Conservation (phyloP, 2,329 filamentous ascomycete species). For the Alternaria postmessia region DNA sequence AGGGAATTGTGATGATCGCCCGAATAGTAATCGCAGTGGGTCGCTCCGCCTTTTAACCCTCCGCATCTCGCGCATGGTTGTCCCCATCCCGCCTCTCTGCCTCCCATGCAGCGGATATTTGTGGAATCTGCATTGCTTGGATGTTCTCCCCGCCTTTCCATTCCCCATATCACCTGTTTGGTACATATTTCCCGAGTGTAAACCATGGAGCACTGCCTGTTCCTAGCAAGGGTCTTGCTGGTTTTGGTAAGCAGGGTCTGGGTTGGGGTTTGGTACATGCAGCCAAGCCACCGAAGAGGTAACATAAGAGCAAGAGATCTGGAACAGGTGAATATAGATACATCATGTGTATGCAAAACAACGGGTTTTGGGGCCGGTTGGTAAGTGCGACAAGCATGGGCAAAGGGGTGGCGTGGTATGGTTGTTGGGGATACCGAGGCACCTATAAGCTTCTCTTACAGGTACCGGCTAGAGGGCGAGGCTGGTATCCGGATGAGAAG, state of each 20-base stretch:
- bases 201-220: neutral
- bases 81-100: neutral
- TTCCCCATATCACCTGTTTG: neutral
- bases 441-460: neutral
- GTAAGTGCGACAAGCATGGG: neutral
- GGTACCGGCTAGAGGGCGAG: neutral
- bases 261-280: neutral
- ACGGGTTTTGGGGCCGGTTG: neutral
- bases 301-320: neutral
- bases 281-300: neutral
- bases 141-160: neutral
- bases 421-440: neutral
- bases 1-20: neutral
- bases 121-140: neutral
- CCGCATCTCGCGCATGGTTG: neutral
- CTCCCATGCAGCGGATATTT: neutral
- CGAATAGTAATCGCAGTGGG: neutral
- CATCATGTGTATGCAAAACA: neutral
- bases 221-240: neutral
- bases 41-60: neutral
- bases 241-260: neutral
- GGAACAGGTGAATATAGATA: neutral
- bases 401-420: neutral
- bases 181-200: neutral
- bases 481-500: neutral